Conservation (phyloP, 2,329 filamentous ascomycete species). For the Huntiella abstrusa region DNA sequence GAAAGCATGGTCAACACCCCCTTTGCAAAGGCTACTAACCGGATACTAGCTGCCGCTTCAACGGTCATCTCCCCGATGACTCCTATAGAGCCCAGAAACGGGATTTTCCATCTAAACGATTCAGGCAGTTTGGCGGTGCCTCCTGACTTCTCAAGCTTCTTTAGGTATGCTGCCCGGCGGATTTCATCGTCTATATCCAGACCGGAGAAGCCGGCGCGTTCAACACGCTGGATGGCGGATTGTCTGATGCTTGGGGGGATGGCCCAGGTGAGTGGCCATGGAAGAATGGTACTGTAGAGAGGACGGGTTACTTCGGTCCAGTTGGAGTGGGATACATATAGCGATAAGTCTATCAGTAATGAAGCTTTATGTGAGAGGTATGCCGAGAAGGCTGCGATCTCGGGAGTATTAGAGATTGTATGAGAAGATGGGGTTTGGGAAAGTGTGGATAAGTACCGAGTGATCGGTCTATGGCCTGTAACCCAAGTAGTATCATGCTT, state of each 20-base stretch:
- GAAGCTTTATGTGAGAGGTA: conserved; percentile 60
- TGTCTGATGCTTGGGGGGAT: conserved; percentile 56
- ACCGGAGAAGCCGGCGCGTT: conserved; percentile 48
- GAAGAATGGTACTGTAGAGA: conserved; percentile 59
- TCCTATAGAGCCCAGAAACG: conserved; percentile 25
- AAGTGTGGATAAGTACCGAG: conserved; percentile 30
- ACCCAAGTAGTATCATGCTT: conserved; percentile 32
- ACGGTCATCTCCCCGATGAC: conserved; percentile 48
- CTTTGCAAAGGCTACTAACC: conserved; percentile 51
- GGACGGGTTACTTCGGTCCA: conserved; percentile 62
- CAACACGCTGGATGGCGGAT: conserved; percentile 50
- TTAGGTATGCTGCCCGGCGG: conserved; percentile 8
- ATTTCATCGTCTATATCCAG: conserved; percentile 40
- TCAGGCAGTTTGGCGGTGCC: conserved; percentile 18
- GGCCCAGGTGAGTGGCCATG: conserved; percentile 78
- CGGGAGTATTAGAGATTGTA: conserved; percentile 19
- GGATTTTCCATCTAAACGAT: conserved; percentile 22
- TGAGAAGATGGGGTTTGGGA: conserved; percentile 23
- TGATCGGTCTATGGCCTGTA: conserved; percentile 42
- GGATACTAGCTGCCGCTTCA: conserved; percentile 54
- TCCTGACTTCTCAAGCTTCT: conserved; percentile 17
- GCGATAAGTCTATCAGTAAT: conserved; percentile 63
- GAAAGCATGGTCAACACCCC: conserved; percentile 44
- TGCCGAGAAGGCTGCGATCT: conserved; percentile 36
- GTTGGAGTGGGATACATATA: conserved; percentile 82